A percentile compares a stretch with the other conserved stretches of the same genome.
Conservation (phyloP, 139 green algal genomes). For the Ostreobium quekettii region DNA sequence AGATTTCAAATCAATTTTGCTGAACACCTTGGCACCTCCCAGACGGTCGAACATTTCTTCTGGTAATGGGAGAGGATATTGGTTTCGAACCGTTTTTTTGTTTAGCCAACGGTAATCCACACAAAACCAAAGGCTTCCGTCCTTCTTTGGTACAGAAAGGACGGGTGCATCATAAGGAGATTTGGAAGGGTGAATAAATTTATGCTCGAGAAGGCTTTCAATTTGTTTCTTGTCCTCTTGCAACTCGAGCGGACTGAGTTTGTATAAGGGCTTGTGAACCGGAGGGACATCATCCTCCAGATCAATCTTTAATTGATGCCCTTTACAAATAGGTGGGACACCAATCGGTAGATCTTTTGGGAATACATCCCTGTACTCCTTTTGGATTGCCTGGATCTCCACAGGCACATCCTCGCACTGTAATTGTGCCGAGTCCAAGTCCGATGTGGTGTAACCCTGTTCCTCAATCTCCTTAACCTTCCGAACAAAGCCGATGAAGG, state of each 20-base stretch:
- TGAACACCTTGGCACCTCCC: conserved; percentile 23
- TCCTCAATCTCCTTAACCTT: too few relatives aligned
- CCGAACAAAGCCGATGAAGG: too few relatives aligned
- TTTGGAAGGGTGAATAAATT: conserved; percentile 23
- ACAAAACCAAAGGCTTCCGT: conserved; percentile 39
- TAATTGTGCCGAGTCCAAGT: too few relatives aligned
- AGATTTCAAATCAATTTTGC: conserved; percentile 20
- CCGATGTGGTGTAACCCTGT: too few relatives aligned
- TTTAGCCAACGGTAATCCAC: conserved; percentile 51
- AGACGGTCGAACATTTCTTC: conserved; percentile 41
- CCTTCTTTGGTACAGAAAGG: conserved; percentile 52
- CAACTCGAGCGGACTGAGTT: conserved; percentile 2
- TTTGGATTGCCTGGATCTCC: too few relatives aligned
- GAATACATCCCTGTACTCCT: conserved; percentile 8
- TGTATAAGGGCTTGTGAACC: background rate
- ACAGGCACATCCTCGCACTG: too few relatives aligned
- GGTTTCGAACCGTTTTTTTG: conserved; percentile 38
- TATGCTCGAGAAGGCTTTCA: conserved; percentile 12
- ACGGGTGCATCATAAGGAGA: conserved; percentile 41
- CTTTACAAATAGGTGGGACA: conserved; percentile 5
- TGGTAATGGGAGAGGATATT: conserved; percentile 37
- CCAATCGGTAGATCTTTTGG: conserved; percentile 11
- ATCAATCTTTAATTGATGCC: conserved; percentile 13
- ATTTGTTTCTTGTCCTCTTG: conserved; percentile 20
- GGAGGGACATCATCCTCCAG: background rate